These are phyloP conservation scores for Chrysophaeum taylorii DNA, from an alignment of 352 stramenopile genomes.

Conservation along the genomic window DNA sequence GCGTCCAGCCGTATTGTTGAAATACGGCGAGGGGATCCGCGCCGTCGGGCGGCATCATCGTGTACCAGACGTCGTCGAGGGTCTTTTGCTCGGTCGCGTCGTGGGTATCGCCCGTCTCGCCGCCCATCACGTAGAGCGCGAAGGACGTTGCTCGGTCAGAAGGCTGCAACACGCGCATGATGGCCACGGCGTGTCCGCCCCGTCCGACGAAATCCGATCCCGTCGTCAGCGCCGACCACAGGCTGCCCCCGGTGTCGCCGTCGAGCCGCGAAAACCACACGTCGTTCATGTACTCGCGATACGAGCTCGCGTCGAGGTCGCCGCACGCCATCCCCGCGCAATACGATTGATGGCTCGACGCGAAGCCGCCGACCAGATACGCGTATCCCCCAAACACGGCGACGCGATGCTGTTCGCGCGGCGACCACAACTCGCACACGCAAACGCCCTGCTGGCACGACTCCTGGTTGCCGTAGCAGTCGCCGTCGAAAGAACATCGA, in stretches of 20 bases:
- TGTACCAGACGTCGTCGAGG: conserved; percentile 53
- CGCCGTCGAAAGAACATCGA: conserved; percentile 13
- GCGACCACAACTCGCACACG: conserved; percentile 52
- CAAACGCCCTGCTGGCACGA: conserved; percentile 38
- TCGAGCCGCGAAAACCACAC: conserved; percentile 27
- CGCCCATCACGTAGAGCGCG: conserved; percentile 5
- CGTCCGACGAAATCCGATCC: conserved; percentile 7
- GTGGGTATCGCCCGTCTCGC: conserved; percentile 14
- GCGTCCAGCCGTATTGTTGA: conserved; percentile 22
- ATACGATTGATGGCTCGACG: conserved; percentile 36
- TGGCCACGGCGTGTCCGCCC: conserved; percentile 31
- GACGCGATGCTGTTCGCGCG: conserved; percentile 43
- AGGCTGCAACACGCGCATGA: conserved; percentile 21
- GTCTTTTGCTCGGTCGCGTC: conserved; percentile 24
- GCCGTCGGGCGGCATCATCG: conserved; percentile 29
- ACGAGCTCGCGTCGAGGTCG: conserved; percentile 28
- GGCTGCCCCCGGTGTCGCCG: conserved; percentile 29
- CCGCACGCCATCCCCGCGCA: conserved; percentile 43
- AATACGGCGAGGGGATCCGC: conserved; percentile 11
- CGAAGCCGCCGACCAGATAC: conserved; percentile 54
- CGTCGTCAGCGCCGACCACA: conserved; percentile 21
- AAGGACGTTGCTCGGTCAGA: background rate
- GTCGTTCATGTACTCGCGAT: conserved; percentile 27
- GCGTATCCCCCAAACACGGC: conserved; percentile 41
- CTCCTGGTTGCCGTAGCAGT: conserved; percentile 51